Conservation (phyloP, 495 filamentous ascomycete species). For the Daldinia bambusicola region DNA sequence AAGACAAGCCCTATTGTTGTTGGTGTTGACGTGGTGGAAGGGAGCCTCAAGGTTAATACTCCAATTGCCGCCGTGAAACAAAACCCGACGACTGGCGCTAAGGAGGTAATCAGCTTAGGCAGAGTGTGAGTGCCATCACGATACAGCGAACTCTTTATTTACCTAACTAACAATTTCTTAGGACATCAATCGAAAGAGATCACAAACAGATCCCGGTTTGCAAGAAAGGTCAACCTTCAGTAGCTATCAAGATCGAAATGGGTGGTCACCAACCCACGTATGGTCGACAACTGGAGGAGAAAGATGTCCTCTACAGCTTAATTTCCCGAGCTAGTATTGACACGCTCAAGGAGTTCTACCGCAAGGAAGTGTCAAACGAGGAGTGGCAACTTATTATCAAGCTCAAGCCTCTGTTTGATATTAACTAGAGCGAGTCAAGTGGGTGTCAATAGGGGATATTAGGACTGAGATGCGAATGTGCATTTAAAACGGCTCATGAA, state of each 20-base stretch:
- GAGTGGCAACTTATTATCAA: conserved; percentile 94
- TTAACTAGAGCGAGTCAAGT: conserved; percentile 63
- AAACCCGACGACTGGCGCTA: conserved; percentile 79
- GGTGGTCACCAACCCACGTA: conserved; percentile 94
- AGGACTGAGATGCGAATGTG: background rate
- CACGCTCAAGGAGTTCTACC: conserved; percentile 95
- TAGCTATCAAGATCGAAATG: conserved; percentile 96
- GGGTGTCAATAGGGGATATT: background rate
- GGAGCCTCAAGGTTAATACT: conserved; percentile 83
- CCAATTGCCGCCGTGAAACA: conserved; percentile 86
- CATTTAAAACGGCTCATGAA: conserved; percentile 7
- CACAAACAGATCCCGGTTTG: conserved; percentile 91
- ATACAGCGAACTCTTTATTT: conserved; percentile 18
- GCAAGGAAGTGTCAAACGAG: conserved; percentile 87
- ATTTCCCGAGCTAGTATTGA: conserved; percentile 92
- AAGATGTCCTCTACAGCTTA: conserved; percentile 84
- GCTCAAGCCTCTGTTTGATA: conserved; percentile 93
- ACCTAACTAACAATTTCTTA: conserved; percentile 50
- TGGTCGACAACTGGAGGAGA: conserved; percentile 94
- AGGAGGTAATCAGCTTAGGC: conserved; percentile 84
- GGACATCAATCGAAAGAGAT: conserved; percentile 93
- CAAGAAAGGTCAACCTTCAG: conserved; percentile 96
- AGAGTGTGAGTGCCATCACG: conserved; percentile 82
- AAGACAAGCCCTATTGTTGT: conserved; percentile 97
- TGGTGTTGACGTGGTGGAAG: conserved; percentile 94